Percentiles rank a stretch among this genome's conserved stretches.
Conservation (phyloP, 495 filamentous ascomycete genomes). For the Penicillium steckii region DNA sequence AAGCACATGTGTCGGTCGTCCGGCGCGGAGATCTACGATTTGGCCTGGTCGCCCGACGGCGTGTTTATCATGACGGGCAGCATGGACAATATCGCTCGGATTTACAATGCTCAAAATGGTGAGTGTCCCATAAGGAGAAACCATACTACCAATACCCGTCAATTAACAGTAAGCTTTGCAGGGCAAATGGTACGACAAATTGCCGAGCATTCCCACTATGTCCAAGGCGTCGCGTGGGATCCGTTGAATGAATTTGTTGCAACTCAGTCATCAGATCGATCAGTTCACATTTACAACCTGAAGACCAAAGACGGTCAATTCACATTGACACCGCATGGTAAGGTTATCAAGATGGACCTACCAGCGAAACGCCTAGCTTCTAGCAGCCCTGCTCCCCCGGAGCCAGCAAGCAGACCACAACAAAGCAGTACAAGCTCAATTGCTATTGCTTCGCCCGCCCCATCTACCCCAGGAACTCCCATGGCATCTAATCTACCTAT, state of each 20-base stretch:
- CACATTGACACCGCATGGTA: conserved; percentile 74
- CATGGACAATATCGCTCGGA: conserved; percentile 97
- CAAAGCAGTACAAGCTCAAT: conserved; percentile 57
- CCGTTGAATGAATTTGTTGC: conserved; percentile 97
- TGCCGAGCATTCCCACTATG: conserved; percentile 98
- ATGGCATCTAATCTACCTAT: conserved; percentile 87
- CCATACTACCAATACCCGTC: not conserved
- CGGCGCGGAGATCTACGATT: conserved; percentile 93
- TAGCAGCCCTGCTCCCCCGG: conserved; percentile 88
- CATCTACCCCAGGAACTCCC: conserved; percentile 94
- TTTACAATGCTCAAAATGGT: conserved; percentile 96
- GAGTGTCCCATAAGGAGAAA: conserved; percentile 20
- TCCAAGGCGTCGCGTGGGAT: conserved; percentile 98
- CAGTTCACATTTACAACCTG: conserved; percentile 93
- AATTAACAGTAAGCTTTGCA: conserved; percentile 34
- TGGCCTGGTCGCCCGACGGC: conserved; percentile 97
- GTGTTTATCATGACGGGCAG: conserved; percentile 96
- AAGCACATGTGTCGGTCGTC: conserved; percentile 96
- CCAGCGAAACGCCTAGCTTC: conserved; percentile 87
- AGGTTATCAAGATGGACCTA: conserved; percentile 83
- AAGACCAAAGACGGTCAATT: conserved; percentile 97
- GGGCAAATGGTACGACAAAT: conserved; percentile 93
- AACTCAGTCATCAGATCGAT: conserved; percentile 96
- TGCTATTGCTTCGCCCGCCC: conserved; percentile 74
- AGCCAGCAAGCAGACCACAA: conserved; percentile 58